phyloP scores from a whole-genome alignment of 2,329 filamentous ascomycete genomes.

The Verticillium longisporum region DNA sequence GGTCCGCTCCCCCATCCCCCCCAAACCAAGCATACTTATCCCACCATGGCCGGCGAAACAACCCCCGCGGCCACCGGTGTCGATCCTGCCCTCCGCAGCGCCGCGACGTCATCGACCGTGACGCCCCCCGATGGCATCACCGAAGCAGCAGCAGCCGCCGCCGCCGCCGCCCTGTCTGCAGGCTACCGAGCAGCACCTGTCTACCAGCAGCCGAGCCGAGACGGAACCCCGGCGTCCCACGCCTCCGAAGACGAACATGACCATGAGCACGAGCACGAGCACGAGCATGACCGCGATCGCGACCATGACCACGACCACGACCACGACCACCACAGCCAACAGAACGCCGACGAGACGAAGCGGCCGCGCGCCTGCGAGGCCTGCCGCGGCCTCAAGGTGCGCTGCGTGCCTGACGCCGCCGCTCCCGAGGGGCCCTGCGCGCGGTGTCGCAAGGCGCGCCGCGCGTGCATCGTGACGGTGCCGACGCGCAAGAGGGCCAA shows the following conservation, averaged over 20 bases:
- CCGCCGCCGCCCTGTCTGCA: background rate
- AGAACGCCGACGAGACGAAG: slow-evolving; percentile 43
- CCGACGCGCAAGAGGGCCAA: slow-evolving; percentile 76
- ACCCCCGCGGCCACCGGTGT: slow-evolving; percentile 4
- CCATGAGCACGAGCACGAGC: slow-evolving; percentile 1
- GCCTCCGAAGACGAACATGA: background rate
- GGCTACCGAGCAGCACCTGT: background rate
- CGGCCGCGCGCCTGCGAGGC: slow-evolving; percentile 68
- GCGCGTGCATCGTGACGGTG: slow-evolving; percentile 70
- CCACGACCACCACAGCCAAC: slow-evolving; percentile 9
- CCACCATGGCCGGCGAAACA: background rate
- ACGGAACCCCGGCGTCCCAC: background rate
- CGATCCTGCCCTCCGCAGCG: slow-evolving; percentile 8
- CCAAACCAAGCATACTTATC: background rate
- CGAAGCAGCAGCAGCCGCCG: slow-evolving; percentile 1
- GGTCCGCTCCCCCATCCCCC: background rate
- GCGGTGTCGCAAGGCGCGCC: slow-evolving; percentile 74
- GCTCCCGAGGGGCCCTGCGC: slow-evolving; percentile 60
- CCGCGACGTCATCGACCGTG: background rate
- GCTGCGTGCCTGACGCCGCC: slow-evolving; percentile 68
- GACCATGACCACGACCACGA: slow-evolving; percentile 5
- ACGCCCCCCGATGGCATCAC: background rate
- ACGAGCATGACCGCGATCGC: no score
- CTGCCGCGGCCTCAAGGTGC: slow-evolving; percentile 71
- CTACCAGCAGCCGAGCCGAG: background rate